Conservation (phyloP, 2,329 filamentous ascomycete species). For the Cladophialophora carrionii region DNA sequence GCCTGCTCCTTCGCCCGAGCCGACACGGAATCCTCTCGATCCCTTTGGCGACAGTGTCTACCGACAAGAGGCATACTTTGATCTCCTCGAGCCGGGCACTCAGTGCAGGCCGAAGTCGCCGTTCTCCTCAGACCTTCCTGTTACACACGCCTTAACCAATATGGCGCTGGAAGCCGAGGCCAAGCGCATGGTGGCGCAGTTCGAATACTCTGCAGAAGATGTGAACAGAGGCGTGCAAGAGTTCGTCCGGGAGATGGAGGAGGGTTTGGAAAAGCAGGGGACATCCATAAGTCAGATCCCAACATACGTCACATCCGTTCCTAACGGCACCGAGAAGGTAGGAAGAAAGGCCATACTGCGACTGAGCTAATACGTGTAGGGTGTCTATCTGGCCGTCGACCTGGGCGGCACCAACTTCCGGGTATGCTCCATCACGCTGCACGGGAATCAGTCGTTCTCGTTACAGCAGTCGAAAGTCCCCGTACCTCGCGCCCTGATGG, state of each 20-base stretch:
- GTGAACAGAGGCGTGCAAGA: conserved; percentile 80
- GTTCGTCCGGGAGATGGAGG: conserved; percentile 84
- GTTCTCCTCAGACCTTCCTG: conserved; percentile 36
- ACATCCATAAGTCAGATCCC: conserved; percentile 93
- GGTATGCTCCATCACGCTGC: conserved; percentile 90
- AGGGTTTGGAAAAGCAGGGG: conserved; percentile 77
- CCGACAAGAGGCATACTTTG: conserved; percentile 39
- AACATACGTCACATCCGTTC: conserved; percentile 92
- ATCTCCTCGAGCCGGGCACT: conserved; percentile 37
- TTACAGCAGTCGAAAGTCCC: conserved; percentile 90
- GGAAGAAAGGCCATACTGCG: conserved; percentile 27
- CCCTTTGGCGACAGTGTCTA: conserved; percentile 39
- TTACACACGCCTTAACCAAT: conserved; percentile 35
- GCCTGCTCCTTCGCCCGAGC: conserved; percentile 10
- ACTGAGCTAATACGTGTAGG: conserved; percentile 57
- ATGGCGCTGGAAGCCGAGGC: conserved; percentile 66
- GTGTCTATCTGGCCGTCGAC: conserved; percentile 93
- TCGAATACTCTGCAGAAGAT: conserved; percentile 78
- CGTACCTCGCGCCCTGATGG: conserved; percentile 88
- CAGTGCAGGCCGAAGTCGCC: conserved; percentile 38
- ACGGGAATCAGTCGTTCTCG: conserved; percentile 93
- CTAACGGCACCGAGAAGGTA: conserved; percentile 97
- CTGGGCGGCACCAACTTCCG: conserved; percentile 98
- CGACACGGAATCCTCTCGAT: conserved; percentile 23
- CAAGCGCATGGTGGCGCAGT: conserved; percentile 77